phyloP scores from a whole-genome alignment of 345 rosid genomes.

The Fremontodendron californicum region DNA sequence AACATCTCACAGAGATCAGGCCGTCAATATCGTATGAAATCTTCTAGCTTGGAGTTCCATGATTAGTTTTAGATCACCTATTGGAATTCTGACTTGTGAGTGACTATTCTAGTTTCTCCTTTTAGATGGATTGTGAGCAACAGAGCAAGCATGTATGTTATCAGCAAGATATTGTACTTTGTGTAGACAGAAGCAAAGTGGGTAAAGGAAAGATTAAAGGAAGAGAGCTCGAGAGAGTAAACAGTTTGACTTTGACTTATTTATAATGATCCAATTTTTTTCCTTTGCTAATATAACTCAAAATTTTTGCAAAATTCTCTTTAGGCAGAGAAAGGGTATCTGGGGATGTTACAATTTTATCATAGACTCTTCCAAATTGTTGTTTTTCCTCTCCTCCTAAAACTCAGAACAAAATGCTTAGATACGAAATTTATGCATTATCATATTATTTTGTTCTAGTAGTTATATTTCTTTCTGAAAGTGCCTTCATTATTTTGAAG shows the following conservation, averaged over 20 bases:
- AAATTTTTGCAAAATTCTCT: too few relatives aligned
- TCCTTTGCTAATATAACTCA: not conserved
- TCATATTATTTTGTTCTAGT: too few relatives aligned
- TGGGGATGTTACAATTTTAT: too few relatives aligned
- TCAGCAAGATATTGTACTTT: not conserved
- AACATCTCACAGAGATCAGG: conserved; percentile 27
- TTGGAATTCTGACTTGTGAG: not conserved
- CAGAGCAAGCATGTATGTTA: not conserved
- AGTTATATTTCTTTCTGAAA: too few relatives aligned
- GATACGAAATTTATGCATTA: too few relatives aligned
- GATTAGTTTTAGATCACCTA: conserved; percentile 8
- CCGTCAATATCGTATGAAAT: conserved; percentile 58
- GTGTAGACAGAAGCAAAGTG: not conserved
- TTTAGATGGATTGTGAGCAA: not conserved
- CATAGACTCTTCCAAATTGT: too few relatives aligned
- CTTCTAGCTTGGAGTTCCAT: conserved; percentile 35
- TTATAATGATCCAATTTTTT: not conserved
- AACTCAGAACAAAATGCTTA: too few relatives aligned
- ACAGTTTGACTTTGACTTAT: not conserved
- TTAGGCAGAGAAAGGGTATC: too few relatives aligned
- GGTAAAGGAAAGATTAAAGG: not conserved
- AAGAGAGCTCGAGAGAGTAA: too few relatives aligned
- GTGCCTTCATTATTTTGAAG: too few relatives aligned
- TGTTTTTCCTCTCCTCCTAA: too few relatives aligned
- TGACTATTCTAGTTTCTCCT: not conserved